Evolutionary conservation across 208 protist genomes (phyloP), one percentile per base, ranked within the genome.

Genomic region (Porcisia deanei): DNA sequence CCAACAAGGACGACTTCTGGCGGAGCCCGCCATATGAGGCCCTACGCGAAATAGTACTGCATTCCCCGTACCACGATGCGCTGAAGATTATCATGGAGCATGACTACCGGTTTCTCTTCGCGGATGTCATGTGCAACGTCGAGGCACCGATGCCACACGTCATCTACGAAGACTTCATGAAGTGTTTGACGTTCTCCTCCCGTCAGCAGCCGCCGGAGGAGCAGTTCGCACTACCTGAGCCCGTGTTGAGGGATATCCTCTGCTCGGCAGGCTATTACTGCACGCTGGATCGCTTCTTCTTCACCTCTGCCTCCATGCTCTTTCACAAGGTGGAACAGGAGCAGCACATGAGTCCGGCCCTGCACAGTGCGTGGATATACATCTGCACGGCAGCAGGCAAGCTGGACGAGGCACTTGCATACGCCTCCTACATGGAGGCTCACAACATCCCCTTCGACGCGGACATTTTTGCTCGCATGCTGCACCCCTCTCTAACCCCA

Each of bases 81-180:
- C 81, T 95, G 55, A 80, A 87, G 16, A 80, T 86, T 58, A 89
- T 96, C 71, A 91, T 89, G 84, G 87, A 94, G 77, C 88, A 96
- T 71, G 86, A 88, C 82, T 89, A 85, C 73, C 87, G 87, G 39
- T 90, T 94, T 72, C 76, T 95, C n/a, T 89, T 95, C 45, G 54
- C 83, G 0, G 77, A 84, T 25, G 57, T 95, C 14, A 74, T 95
- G 52, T 82, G 76, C 59, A 72, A 83, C 47, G 41, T 54, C 34
- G 91, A 94, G 66, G 93, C 91, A 14, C 93, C 93, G 30, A 83
- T 96, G 71, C 93, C 93, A 20, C 91, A 97, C 66, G 82, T 96
- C 16, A 75, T 97, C 65, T 97, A 97, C 81, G 91, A 96, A 52
- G 93, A 97, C 73, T 86, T 97, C 34, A 93, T 95, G 91, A 89